Base-by-base conservation (phyloP, 495 filamentous ascomycete genomes). In the Penicillium tannophilum region DNA sequence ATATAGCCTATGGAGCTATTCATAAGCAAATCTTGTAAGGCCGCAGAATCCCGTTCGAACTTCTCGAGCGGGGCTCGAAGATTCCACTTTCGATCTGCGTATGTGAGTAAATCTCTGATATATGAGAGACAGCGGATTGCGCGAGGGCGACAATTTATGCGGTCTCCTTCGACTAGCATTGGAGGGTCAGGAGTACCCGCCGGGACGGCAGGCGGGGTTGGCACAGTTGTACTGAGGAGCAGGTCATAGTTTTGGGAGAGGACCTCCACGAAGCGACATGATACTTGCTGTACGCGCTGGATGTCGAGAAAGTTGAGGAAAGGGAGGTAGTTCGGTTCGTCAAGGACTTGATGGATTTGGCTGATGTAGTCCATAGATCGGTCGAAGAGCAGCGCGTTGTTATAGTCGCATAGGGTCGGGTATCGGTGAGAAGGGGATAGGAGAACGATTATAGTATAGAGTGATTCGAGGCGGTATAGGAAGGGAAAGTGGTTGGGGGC, bases 361-460 rank as follows among this genome's bases (percentile, higher is more conserved):
- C 62, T 69, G 60, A 78, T 66, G 65, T 92, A 97, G 39, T 84
- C 81, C 56, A 93, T 84, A 63, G 84, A 86, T 62, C 91, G 86
- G 61, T 93, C 90, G 67, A 95, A 96, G 36, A 97, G 87, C 33
- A 94, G 79, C 10, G 84, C 73, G 61, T 88, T 86, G 42, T 82
- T 88, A 63, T 91, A 90, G 12, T 86, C 79, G 28, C 81, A 83
- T 26, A 88, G 78, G 0, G 77, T 72, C 5, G 88, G 85, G n/a
- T 84, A 80, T 61, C 86, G 77, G 4, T 86, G 82, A 23, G 86
- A 88, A 1, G 91, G 89, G 2, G 91, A 90, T 9, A 96, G 77
- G 55, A 91, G 86, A 70, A 94, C 89, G 46, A 95, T 85, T 58
- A 87, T 92, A 61, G 88, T 90, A 71, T 94, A 97, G 11, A 92